Base-by-base conservation (phyloP, 805 yeast genomes). In the Candida orba region DNA sequence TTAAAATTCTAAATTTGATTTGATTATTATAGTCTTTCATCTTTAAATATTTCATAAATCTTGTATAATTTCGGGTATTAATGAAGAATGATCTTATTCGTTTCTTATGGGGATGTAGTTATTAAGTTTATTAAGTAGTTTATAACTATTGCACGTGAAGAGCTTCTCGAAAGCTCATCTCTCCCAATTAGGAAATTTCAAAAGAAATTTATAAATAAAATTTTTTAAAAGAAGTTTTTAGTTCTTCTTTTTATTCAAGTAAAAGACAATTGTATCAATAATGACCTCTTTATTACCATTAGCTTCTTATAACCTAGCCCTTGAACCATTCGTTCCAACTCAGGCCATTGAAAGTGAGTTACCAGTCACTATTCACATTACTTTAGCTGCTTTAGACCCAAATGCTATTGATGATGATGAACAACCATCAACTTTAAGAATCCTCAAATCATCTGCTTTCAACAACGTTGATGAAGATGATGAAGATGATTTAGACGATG, bases 371-470 rank as follows among this genome's bases (percentile, higher is more conserved):
- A 79, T 91, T 54, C 85, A 95, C 68, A 65, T 91, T 58, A 90
- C 98, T 42, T 76, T 91, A 77, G 99, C 96, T 51, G 95, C 99
- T 48, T 74, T 93, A 58, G 96, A 91, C 68, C 95, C 96, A 50
- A 85, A 81, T 38, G 75, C 95, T 27, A 79, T 77, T 55, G 96
- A 88, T 57, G 89, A 81, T 51, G 78, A 79, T 57, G 79, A 74
- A 52, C 81, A 76, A 56, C 97, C 98, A 53, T 81, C 95, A 29
- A 88, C 96, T 57, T 75, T 93, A 61, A 84, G 95, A 72, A 76
- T 91, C 60, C 76, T 91, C 63, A 89, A 87, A 77, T 48, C 56
- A 9, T 49, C 57, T 18, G 81, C 80, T 61, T 63, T 73, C 63
- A 71, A 71, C 51, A 39, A 24, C 17, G 14, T 14, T 30, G 65